Base-by-base conservation (phyloP, 805 yeast genomes). In the Blastobotrys chiropterorum region DNA sequence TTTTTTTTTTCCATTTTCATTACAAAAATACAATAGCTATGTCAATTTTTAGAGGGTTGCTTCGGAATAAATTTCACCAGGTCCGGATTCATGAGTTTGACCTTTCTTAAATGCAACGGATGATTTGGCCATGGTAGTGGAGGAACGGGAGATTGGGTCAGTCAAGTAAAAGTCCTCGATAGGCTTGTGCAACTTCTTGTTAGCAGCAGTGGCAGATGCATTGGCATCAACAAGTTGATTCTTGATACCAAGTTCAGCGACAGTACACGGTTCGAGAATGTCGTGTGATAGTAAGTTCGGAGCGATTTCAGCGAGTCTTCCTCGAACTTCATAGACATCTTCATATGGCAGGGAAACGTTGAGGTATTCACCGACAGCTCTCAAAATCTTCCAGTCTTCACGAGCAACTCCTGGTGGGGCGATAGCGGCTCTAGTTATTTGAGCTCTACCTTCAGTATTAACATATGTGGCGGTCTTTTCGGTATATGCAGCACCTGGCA, bases 41-140 rank as follows among this genome's bases (percentile, higher is more conserved):
- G 34, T 26, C 34, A 26, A 6, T 26, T 26, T 26, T 26, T 26
- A 26, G 34, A 26, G 34, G 34, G 34, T 26, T 26, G 34, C 34
- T 26, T 26, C 8, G 34, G 34, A 26, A 26, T 26, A 11, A 26
- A 26, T 6, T 26, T 26, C 34, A 26, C 34, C 34, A 26, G 34
- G 34, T 26, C 11, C 34, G 34, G 34, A 5, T 26, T 26, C 8
- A 26, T 26, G 34, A 26, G 34, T 11, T 26, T 26, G 34, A 26
- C 34, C 34, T 43, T 48, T 48, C 44, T 55, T 55, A 50, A 66
- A 66, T 39, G 71, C 71, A 50, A 84, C 77, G 54, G 89, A 82
- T 74, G 95, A 85, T 72, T 79, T 83, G 42, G 95, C 95, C 95
- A 87, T 88, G 30, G 95, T 88, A 58, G 89, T 87, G 47, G 95